Evolutionary conservation across 1,284 basidiomycete species (phyloP).

Genomic region (Trichosporon asahii): DNA sequence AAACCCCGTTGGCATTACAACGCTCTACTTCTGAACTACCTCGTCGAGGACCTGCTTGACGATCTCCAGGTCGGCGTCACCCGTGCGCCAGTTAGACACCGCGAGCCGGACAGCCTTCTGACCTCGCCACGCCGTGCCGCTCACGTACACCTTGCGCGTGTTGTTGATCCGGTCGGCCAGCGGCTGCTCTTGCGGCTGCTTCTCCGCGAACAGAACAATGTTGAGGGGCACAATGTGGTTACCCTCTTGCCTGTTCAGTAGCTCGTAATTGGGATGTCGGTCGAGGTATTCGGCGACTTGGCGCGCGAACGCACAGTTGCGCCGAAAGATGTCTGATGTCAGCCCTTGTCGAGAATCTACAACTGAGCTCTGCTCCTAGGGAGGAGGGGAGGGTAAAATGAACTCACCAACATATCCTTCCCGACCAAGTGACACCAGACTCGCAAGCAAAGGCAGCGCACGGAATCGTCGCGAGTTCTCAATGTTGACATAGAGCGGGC

Average conservation of each 20-base stretch:
- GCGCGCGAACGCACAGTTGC: constrained; percentile 54
- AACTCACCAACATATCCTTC: constrained; percentile 50
- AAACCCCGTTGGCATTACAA: neutral
- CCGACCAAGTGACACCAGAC: constrained; percentile 52
- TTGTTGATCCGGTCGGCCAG: constrained; percentile 52
- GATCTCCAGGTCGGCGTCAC: constrained; percentile 33
- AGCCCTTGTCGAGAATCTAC: too few species aligned
- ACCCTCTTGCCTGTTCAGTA: constrained; percentile 42
- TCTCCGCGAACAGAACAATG: constrained; percentile 54
- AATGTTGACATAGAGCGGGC: constrained; percentile 52
- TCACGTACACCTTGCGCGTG: constrained; percentile 52
- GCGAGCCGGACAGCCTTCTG: constrained; percentile 53
- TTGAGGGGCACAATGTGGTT: constrained; percentile 49
- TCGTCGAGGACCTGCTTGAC: constrained; percentile 31
- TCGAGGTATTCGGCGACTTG: constrained; percentile 47
- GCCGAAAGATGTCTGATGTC: constrained; percentile 44
- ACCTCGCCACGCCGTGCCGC: constrained; percentile 52
- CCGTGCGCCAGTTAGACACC: constrained; percentile 56
- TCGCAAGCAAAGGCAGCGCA: constrained; percentile 55
- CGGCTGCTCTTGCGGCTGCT: constrained; percentile 14
- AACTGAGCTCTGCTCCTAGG: too few species aligned
- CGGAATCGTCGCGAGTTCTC: constrained; percentile 57
- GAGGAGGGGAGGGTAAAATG: too few species aligned
- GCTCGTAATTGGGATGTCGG: constrained; percentile 39
- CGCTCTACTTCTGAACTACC: constrained; percentile 5